Base-by-base conservation (phyloP, 2,329 filamentous ascomycete species). In the Alternaria postmessia region DNA sequence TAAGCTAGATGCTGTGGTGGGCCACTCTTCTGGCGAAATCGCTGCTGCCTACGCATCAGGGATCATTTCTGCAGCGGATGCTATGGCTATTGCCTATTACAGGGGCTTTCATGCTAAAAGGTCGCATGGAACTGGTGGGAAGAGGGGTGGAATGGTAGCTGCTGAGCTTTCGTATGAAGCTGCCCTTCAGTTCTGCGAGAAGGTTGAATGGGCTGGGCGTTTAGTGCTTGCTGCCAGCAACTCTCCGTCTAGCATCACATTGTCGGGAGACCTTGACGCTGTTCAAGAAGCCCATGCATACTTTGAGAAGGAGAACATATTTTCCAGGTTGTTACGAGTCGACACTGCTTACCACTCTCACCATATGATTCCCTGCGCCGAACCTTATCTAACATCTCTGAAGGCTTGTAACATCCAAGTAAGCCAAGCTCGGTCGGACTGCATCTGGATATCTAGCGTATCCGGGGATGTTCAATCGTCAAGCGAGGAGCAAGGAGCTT, bases 291-390 rank as follows among this genome's bases (percentile, higher is more conserved):
- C 30, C 11, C 6, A 11, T 5, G n/a, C 42, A 3, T 3, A 26
- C 24, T 8, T 54, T 5, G 32, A 48, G 2, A 42, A 26, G 4
- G 52, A 54, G 34, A 22, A 32, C 4, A 47, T n/a, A 8, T 49
- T 62, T 64, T 9, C 43, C 43, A 11, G 67, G 59, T 7, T 16
- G 0, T 32, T 61, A 1, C 73, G 76, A 46, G 80, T 82, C 0
- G 78, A 81, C 22, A 77, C 66, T 9, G 82, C 82, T 0, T 84
- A 83, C 51, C 82, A 84, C 53, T 82, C 62, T 47, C 2, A 46
- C 24, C 54, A 63, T 34, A 61, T 69, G 66, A 4, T 26, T 4
- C 26, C 26, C 4, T 26, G 26, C 26, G 26, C 26, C 26, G 20
- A 59, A 28, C 3, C 28, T 58, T 44, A 56, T 24, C 16, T 39